Conservation (phyloP, 805 yeast species). For the Teunomyces stri region DNA sequence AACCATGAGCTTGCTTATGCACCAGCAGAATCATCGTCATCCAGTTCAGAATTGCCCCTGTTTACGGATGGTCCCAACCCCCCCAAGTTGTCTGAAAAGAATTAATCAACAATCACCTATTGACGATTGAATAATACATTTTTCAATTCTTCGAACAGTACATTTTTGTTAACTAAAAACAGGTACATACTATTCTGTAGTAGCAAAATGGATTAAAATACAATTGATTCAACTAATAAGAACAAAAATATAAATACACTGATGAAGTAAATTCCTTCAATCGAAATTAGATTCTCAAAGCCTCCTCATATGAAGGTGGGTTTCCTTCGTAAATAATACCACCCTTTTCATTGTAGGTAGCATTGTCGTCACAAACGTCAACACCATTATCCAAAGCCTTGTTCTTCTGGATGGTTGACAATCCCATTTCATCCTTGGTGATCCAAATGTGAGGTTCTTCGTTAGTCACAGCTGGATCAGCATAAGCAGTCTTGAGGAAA, state of each 20-base stretch:
- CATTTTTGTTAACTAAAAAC: not conserved
- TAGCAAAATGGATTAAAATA: no score
- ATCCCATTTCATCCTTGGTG: slow-evolving; percentile 65
- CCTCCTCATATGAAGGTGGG: slow-evolving; percentile 68
- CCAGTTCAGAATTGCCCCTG: slow-evolving; percentile 11
- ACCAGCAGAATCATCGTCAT: slow-evolving; percentile 9
- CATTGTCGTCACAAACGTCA: slow-evolving; percentile 55
- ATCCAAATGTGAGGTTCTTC: slow-evolving; percentile 68
- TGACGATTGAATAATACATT: not conserved
- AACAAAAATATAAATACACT: not conserved
- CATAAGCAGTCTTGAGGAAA: slow-evolving; percentile 43
- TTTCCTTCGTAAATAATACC: slow-evolving; percentile 52
- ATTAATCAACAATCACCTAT: not conserved
- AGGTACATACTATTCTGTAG: not conserved
- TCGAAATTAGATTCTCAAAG: slow-evolving; percentile 31
- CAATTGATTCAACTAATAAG: not conserved
- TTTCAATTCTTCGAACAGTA: not conserved
- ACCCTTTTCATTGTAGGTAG: slow-evolving; percentile 59
- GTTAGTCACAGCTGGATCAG: slow-evolving; percentile 56
- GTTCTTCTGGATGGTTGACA: slow-evolving; percentile 56
- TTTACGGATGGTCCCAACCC: slow-evolving; percentile 12
- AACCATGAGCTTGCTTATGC: not conserved
- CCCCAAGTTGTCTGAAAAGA: slow-evolving; percentile 5
- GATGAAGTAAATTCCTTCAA: not conserved
- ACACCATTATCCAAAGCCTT: slow-evolving; percentile 55